These are phyloP conservation scores for Plasmopara viticola DNA, from an alignment of 352 stramenopile genomes.

Conservation along the genomic window DNA sequence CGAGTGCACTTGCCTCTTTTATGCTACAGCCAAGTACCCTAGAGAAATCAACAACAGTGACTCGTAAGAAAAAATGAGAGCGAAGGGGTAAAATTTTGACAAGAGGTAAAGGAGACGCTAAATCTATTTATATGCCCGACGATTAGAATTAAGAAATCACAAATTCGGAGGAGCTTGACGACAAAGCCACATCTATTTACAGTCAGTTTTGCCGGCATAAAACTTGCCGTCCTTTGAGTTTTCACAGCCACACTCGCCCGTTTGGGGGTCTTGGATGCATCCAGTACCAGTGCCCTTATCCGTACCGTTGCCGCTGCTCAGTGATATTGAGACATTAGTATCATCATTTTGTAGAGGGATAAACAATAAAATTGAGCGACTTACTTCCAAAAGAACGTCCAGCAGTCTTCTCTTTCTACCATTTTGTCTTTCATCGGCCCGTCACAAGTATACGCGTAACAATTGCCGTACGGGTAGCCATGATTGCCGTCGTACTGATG, in stretches of 20 bases:
- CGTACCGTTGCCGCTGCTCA: constrained; percentile 20
- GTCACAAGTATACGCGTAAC: constrained; percentile 25
- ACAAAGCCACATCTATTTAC: constrained; percentile 12
- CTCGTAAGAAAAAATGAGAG: too few species aligned
- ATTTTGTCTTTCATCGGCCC: constrained; percentile 6
- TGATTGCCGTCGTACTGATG: constrained; percentile 31
- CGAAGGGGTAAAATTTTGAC: too few species aligned
- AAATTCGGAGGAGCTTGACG: too few species aligned
- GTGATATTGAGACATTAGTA: constrained; percentile 7
- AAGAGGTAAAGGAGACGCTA: too few species aligned
- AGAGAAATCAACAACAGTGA: too few species aligned
- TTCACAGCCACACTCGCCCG: constrained; percentile 27
- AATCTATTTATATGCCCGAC: too few species aligned
- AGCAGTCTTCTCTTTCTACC: constrained; percentile 19
- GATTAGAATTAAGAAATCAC: too few species aligned
- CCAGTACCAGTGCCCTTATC: constrained; percentile 14
- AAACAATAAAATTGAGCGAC: too few species aligned
- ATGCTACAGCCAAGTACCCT: too few species aligned
- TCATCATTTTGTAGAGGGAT: too few species aligned
- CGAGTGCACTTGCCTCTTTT: too few species aligned
- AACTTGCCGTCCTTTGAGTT: constrained; percentile 27
- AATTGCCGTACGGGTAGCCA: constrained; percentile 27
- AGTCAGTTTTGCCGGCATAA: constrained; percentile 15
- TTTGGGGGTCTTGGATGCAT: constrained; percentile 24
- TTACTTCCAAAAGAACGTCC: constrained; percentile 38